Percentiles rank a stretch among this genome's conserved stretches.
These are phyloP conservation scores for Leccinum disarticulatum DNA, from an alignment of 768 basidiomycete genomes.

Conservation along the genomic window DNA sequence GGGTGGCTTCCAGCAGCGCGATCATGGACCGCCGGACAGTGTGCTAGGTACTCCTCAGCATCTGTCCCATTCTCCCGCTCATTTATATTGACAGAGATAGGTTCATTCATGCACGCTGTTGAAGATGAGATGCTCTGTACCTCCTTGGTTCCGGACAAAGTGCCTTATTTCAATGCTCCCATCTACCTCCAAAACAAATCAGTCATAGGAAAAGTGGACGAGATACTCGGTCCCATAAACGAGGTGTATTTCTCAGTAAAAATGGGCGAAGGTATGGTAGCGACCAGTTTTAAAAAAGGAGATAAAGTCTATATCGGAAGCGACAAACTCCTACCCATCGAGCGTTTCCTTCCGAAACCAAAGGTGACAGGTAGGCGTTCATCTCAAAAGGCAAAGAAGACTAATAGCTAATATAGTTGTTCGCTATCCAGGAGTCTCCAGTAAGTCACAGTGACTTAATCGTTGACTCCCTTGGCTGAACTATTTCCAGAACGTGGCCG, in stretches of 20 bases:
- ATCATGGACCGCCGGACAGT: constrained; percentile 75
- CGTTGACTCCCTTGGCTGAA: constrained; percentile 28
- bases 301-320: constrained; percentile 97
- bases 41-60: constrained; percentile 55
- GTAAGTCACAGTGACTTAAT: constrained; percentile 7
- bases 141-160: constrained; percentile 81
- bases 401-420: not conserved
- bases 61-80: not conserved
- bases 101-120: constrained; percentile 89
- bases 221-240: constrained; percentile 99
- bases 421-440: constrained; percentile 29
- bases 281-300: constrained; percentile 93
- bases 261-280: constrained; percentile 95
- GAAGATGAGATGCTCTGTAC: constrained; percentile 98
- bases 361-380: constrained; percentile 71
- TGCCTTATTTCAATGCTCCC: constrained; percentile 98
- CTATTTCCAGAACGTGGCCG: constrained; percentile 46
- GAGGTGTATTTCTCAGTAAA: constrained; percentile 98
- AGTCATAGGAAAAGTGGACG: constrained; percentile 94
- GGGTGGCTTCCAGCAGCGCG: constrained; percentile 70
- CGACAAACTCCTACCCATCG: constrained; percentile 96
- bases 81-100: constrained; percentile 66
- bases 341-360: constrained; percentile 95
- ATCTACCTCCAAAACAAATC: constrained; percentile 98
- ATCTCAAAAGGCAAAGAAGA: constrained; percentile 6